phyloP scores from a whole-genome alignment of 2,329 filamentous ascomycete genomes.

The Colletotrichum salicis region DNA sequence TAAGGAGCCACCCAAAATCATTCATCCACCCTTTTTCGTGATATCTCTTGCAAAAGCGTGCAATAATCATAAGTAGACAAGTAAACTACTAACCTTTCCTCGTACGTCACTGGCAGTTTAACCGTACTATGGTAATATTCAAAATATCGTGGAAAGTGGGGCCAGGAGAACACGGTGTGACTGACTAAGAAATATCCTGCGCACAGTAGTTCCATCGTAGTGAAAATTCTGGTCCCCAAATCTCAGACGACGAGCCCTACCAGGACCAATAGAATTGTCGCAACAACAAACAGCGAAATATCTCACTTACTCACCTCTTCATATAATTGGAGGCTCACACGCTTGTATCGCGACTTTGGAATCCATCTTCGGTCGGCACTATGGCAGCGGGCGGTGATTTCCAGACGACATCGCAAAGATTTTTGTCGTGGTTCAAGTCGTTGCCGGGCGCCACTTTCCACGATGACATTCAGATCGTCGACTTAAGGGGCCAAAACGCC shows the following conservation, averaged over 20 bases:
- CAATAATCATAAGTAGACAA: no score
- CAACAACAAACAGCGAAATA: not conserved
- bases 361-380: not conserved
- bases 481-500: slow-evolving; percentile 60
- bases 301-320: not conserved
- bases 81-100: no score
- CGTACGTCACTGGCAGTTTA: no score
- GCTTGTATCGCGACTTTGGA: not conserved
- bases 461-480: slow-evolving; percentile 60
- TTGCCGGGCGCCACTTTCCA: slow-evolving; percentile 65
- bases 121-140: no score
- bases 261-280: not conserved
- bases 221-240: slow-evolving; percentile 8
- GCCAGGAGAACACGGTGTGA: not conserved
- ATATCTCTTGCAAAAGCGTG: no score
- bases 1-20: no score
- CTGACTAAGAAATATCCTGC: not conserved
- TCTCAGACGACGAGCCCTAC: not conserved
- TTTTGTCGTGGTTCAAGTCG: slow-evolving; percentile 65
- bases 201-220: not conserved
- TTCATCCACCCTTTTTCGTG: no score
- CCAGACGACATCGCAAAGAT: slow-evolving; percentile 54
- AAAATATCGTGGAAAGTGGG: not conserved
- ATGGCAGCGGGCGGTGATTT: slow-evolving; percentile 51
- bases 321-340: no score